A percentile compares a stretch with the other conserved stretches of the same genome.
phyloP scores from a whole-genome alignment of 768 basidiomycete genomes.

The Multifurca ochricompacta region DNA sequence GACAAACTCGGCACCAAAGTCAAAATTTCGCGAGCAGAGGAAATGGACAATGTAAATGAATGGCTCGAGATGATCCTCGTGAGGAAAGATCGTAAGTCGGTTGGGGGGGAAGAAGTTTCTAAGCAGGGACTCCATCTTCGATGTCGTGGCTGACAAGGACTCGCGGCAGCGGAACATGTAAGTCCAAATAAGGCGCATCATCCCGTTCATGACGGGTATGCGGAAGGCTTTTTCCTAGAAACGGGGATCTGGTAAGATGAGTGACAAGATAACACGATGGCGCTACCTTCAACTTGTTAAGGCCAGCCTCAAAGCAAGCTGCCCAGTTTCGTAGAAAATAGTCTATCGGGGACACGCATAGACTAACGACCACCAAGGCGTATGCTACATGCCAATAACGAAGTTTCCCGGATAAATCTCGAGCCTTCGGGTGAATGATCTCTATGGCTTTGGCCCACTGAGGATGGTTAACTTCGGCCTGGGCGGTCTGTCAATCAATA shows the following conservation, averaged over 20 bases:
- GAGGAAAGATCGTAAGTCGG: slow-evolving; percentile 48
- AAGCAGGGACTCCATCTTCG: slow-evolving; percentile 65
- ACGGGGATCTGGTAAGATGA: not conserved
- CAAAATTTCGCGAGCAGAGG: slow-evolving; percentile 73
- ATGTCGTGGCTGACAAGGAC: slow-evolving; percentile 67
- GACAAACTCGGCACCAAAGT: slow-evolving; percentile 77
- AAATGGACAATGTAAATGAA: slow-evolving; percentile 78
- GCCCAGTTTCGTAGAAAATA: slow-evolving; percentile 82
- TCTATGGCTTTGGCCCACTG: slow-evolving; percentile 92
- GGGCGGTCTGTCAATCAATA: slow-evolving; percentile 56
- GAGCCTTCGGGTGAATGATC: slow-evolving; percentile 70
- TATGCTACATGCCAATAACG: slow-evolving; percentile 87
- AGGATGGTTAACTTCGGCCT: slow-evolving; percentile 93
- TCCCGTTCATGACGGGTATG: slow-evolving; percentile 67
- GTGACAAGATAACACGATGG: slow-evolving; percentile 7
- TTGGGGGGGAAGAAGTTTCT: slow-evolving; percentile 76
- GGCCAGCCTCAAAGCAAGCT: slow-evolving; percentile 58
- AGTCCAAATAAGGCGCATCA: slow-evolving; percentile 82
- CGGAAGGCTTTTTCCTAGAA: slow-evolving; percentile 72
- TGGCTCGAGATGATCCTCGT: slow-evolving; percentile 70
- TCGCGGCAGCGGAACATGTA: slow-evolving; percentile 94
- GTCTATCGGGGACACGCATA: slow-evolving; percentile 83
- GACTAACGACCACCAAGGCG: slow-evolving; percentile 70
- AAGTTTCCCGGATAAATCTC: slow-evolving; percentile 80
- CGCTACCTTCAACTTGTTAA: slow-evolving; percentile 73